Conservation (phyloP, 2,329 filamentous ascomycete species). For the Xylaria sp. region DNA sequence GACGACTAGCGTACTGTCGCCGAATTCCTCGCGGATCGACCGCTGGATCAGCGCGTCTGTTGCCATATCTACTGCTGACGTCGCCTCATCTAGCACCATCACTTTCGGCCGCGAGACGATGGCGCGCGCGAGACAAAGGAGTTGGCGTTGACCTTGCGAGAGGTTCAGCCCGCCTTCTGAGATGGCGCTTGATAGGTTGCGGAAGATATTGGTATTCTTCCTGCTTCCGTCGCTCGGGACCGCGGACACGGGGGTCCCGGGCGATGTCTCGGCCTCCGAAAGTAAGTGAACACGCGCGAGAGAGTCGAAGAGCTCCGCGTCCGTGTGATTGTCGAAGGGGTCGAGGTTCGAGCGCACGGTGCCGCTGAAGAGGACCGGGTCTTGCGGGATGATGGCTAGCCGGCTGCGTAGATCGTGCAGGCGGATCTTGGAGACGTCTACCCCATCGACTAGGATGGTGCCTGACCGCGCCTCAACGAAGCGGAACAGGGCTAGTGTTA, state of each 20-base stretch:
- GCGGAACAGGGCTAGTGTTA: slow-evolving; percentile 81
- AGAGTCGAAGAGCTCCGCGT: slow-evolving; percentile 75
- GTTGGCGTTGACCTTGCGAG: slow-evolving; percentile 80
- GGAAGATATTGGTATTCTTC: slow-evolving; percentile 74
- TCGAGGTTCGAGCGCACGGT: slow-evolving; percentile 82
- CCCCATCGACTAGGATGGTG: slow-evolving; percentile 75
- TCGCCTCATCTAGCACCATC: slow-evolving; percentile 85
- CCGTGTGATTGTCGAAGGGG: slow-evolving; percentile 76
- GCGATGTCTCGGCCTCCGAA: slow-evolving; percentile 51
- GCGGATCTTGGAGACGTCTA: slow-evolving; percentile 78
- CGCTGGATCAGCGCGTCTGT: slow-evolving; percentile 80
- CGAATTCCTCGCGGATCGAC: slow-evolving; percentile 77
- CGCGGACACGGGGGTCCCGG: slow-evolving; percentile 51
- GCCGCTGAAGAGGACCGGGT: slow-evolving; percentile 84
- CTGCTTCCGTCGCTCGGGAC: slow-evolving; percentile 49
- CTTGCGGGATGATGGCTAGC: slow-evolving; percentile 82
- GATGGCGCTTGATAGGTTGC: slow-evolving; percentile 70
- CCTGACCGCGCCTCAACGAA: slow-evolving; percentile 78
- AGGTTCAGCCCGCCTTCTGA: slow-evolving; percentile 79
- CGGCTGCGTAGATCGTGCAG: slow-evolving; percentile 77
- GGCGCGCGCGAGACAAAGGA: slow-evolving; percentile 78
- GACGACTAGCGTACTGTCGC: slow-evolving; percentile 72
- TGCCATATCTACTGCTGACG: slow-evolving; percentile 80
- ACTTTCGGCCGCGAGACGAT: slow-evolving; percentile 79
- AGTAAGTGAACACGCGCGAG: slow-evolving; percentile 77